Evolutionary conservation across 768 basidiomycete species (phyloP).

Genomic region (Boletus rufocinnamomeus): DNA sequence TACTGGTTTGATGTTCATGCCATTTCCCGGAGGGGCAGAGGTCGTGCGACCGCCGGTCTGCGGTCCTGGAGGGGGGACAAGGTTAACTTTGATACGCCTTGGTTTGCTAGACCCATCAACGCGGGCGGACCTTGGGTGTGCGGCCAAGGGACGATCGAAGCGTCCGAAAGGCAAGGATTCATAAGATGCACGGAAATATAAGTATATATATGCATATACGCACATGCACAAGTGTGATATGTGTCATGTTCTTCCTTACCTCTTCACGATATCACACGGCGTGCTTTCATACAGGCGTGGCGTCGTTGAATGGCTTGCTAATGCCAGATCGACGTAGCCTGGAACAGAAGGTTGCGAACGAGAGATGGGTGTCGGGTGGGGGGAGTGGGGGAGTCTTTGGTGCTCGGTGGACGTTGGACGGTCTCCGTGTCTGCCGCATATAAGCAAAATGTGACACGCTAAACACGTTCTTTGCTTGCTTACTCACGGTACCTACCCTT

Average conservation of each 20-base stretch:
- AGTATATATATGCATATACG: neutral
- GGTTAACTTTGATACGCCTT: conserved; percentile 11
- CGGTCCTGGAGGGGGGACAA: conserved; percentile 4
- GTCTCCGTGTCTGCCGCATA: neutral
- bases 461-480: neutral
- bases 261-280: conserved; percentile 1
- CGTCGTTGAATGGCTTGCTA: neutral
- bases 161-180: neutral
- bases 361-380: neutral
- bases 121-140: conserved; percentile 19
- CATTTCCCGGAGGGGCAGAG: neutral
- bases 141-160: neutral
- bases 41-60: conserved; percentile 4
- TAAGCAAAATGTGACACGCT: conserved; percentile 1
- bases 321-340: neutral
- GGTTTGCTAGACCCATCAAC: neutral
- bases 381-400: neutral
- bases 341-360: neutral
- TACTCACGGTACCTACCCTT: neutral
- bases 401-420: neutral
- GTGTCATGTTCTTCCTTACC: neutral
- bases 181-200: conserved; percentile 2
- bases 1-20: neutral
- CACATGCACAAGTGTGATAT: neutral
- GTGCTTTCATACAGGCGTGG: neutral